Evolutionary conservation across 2,329 filamentous ascomycete genomes (phyloP), one percentile per base, ranked within the genome.

Genomic region (Colletotrichum coccodes): DNA sequence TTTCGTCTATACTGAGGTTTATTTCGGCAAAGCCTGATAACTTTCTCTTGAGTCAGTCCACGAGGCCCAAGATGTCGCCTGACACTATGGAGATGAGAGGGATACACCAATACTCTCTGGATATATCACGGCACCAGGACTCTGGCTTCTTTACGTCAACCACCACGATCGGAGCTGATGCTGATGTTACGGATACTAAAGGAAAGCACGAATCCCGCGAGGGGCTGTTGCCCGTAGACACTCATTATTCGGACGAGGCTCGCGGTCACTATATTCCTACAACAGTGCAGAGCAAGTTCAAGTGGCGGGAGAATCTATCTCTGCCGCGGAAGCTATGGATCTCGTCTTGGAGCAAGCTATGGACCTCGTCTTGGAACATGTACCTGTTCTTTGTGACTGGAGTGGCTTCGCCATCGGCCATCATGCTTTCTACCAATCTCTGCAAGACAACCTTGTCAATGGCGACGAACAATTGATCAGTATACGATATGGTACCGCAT

Each of bases 301-400:
- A n/a, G 9, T 49, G 50, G 32, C 21, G 42, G 60, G 36, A n/a
- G 16, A 23, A 16, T 8, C 2, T 16, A 1, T 3, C 34, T 7
- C 2, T 30, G 8, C 46, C 18, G 3, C 11, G 32, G 9, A 26
- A 52, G 21, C n/a, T 80, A 59, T 84, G 80, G 80, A 77, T 76
- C n/a, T 72, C 78, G 3, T 75, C 76, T 2, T 77, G 76, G 64
- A 72, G 73, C 42, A 80, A 52, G 21, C n/a, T 80, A 59, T 84
- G 80, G 80, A 77, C 76, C n/a, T 72, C 78, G 3, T 75, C 76
- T 2, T 77, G 76, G 64, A 72, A 73, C 42, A 80, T 81, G 78
- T 77, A 79, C 52, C 26, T 75, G n/a, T 49, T 49, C 46, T 28
- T 49, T 3, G 11, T 3, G 16, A 61, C 70, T 76, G 30, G 46